These are phyloP conservation scores for Elongisporangium undulatum DNA, from an alignment of 352 stramenopile species.

Conservation along the genomic window DNA sequence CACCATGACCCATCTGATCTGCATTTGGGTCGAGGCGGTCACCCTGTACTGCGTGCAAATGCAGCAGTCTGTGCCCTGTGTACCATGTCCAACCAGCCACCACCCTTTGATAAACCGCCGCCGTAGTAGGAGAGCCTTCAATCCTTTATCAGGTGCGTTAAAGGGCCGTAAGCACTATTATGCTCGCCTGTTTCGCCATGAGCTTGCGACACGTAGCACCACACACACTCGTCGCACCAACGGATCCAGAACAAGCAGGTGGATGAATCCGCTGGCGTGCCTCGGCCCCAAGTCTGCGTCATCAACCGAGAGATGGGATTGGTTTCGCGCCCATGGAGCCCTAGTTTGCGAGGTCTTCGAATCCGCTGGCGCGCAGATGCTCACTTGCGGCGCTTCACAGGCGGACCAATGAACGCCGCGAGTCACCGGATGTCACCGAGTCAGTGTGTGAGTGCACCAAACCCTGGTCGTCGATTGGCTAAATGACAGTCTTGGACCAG, in stretches of 20 bases:
- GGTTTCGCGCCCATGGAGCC: not conserved
- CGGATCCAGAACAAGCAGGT: not conserved
- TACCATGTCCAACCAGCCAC: not conserved
- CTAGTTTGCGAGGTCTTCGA: not conserved
- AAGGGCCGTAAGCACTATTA: not conserved
- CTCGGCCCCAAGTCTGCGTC: not conserved
- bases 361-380: not conserved
- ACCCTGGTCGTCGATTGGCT: slow-evolving; percentile 1
- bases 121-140: not conserved
- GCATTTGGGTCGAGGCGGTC: not conserved
- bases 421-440: slow-evolving; percentile 3
- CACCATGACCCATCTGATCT: not conserved
- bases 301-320: not conserved
- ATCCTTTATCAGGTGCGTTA: not conserved
- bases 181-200: not conserved
- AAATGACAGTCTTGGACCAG: not conserved
- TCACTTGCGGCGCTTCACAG: not conserved
- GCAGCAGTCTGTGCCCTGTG: not conserved
- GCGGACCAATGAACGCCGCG: slow-evolving; percentile 4
- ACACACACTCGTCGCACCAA: not conserved
- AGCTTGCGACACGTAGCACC: not conserved
- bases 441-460: not conserved
- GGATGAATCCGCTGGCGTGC: not conserved
- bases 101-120: too few relatives aligned
- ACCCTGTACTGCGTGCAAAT: not conserved